Evolutionary conservation across 345 rosid genomes (phyloP).

Genomic region (Erodium maritimum): DNA sequence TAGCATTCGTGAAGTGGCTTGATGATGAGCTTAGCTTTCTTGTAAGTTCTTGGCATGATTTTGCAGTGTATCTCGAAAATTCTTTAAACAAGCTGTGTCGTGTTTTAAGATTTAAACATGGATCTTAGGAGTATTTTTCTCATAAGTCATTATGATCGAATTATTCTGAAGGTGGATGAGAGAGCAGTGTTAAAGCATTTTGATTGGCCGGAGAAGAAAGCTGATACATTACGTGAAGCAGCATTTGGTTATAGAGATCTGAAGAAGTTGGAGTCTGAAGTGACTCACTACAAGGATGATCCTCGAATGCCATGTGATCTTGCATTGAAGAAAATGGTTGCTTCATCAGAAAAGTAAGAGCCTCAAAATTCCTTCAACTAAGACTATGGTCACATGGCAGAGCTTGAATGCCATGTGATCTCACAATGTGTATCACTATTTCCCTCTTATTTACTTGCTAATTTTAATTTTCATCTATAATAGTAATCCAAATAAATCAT

Average conservation of each 20-base stretch:
- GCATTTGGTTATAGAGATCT: constrained; percentile 62
- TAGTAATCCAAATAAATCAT: background rate
- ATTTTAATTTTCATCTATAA: no score
- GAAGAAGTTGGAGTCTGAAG: constrained; percentile 56
- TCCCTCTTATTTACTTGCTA: no score
- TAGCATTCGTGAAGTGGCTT: constrained; percentile 74
- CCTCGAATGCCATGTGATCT: constrained; percentile 44
- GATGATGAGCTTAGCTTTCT: constrained; percentile 76
- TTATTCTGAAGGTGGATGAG: constrained; percentile 49
- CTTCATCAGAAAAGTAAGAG: constrained; percentile 59
- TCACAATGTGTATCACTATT: no score
- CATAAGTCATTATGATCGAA: background rate
- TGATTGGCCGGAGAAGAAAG: constrained; percentile 75
- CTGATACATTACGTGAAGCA: constrained; percentile 62
- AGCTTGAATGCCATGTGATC: no score
- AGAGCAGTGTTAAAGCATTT: constrained; percentile 81
- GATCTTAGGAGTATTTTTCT: no score
- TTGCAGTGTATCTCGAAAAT: no score
- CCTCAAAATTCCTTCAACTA: background rate
- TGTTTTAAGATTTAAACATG: no score
- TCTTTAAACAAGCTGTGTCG: no score
- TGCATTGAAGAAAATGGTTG: constrained; percentile 57
- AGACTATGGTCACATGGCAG: no score
- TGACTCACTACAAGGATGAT: constrained; percentile 47
- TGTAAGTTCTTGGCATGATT: constrained; percentile 24